Percentiles rank a stretch among this genome's conserved stretches.
Evolutionary conservation across 805 yeast genomes (phyloP).

Genomic region (Candida verbasci): DNA sequence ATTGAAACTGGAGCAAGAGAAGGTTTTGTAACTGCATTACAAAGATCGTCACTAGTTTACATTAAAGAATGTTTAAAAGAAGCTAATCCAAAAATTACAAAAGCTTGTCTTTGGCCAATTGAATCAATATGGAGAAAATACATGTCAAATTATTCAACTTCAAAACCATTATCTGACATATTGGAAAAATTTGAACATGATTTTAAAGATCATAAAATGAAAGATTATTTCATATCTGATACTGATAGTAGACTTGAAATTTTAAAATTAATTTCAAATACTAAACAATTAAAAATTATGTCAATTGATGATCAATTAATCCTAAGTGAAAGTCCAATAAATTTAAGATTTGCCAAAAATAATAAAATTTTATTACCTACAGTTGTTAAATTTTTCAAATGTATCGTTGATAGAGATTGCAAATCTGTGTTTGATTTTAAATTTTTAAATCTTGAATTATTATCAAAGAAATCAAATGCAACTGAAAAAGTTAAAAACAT

Average conservation of each 20-base stretch:
- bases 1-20: constrained; percentile 31
- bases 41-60: constrained; percentile 36
- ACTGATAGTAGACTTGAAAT: constrained; percentile 34
- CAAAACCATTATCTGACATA: constrained; percentile 43
- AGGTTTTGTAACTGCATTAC: constrained; percentile 53
- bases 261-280: constrained; percentile 41
- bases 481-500: background rate
- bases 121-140: constrained; percentile 63
- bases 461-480: constrained; percentile 17
- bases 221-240: constrained; percentile 34
- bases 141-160: constrained; percentile 55
- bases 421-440: constrained; percentile 52
- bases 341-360: constrained; percentile 16
- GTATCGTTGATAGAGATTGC: constrained; percentile 53
- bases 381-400: constrained; percentile 44
- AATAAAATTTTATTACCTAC: constrained; percentile 35
- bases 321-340: constrained; percentile 61
- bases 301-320: constrained; percentile 54
- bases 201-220: constrained; percentile 16
- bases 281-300: constrained; percentile 18
- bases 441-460: constrained; percentile 23
- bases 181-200: constrained; percentile 46
- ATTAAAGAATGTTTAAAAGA: constrained; percentile 46
- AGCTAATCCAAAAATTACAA: constrained; percentile 47
- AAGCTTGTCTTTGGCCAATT: constrained; percentile 81